These are phyloP conservation scores for Hortiboletus flavorubellus DNA, from an alignment of 768 basidiomycete genomes.

Conservation along the genomic window DNA sequence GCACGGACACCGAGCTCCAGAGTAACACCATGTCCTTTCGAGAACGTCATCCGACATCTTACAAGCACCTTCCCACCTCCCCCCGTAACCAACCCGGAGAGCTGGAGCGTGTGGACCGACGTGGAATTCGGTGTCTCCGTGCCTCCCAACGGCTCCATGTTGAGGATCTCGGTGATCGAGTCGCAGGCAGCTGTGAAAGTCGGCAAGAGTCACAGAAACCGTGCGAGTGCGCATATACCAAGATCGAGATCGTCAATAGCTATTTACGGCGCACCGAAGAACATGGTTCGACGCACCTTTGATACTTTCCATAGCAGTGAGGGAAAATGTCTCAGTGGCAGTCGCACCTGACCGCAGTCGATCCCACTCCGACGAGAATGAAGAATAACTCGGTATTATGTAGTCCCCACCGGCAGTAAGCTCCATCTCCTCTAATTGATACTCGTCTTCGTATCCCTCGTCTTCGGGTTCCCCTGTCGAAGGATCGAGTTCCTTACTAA, in stretches of 20 bases:
- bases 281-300: slow-evolving; percentile 61
- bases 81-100: slow-evolving; percentile 87
- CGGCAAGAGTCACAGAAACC: slow-evolving; percentile 4
- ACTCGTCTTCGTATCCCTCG: slow-evolving; percentile 99
- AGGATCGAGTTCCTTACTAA: slow-evolving; percentile 97
- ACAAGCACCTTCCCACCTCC: slow-evolving; percentile 96
- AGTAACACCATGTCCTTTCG: slow-evolving; percentile 86
- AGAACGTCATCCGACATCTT: slow-evolving; percentile 93
- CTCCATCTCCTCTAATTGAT: slow-evolving; percentile 95
- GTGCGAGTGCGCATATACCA: slow-evolving; percentile 15
- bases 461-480: slow-evolving; percentile 93
- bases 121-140: slow-evolving; percentile 77
- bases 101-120: slow-evolving; percentile 90
- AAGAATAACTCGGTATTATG: slow-evolving; percentile 90
- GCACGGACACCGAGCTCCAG: slow-evolving; percentile 89
- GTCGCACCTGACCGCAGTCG: slow-evolving; percentile 72
- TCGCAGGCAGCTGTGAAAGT: slow-evolving; percentile 79
- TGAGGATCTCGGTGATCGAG: slow-evolving; percentile 92
- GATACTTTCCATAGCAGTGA: slow-evolving; percentile 89
- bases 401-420: slow-evolving; percentile 91
- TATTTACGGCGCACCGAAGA: slow-evolving; percentile 2
- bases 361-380: slow-evolving; percentile 95
- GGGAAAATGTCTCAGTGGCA: slow-evolving; percentile 89
- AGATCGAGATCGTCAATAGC: slow-evolving; percentile 19
- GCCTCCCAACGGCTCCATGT: slow-evolving; percentile 96